These are phyloP conservation scores for Yamadazyma sp. DNA, from an alignment of 805 yeast genomes.

Conservation along the genomic window DNA sequence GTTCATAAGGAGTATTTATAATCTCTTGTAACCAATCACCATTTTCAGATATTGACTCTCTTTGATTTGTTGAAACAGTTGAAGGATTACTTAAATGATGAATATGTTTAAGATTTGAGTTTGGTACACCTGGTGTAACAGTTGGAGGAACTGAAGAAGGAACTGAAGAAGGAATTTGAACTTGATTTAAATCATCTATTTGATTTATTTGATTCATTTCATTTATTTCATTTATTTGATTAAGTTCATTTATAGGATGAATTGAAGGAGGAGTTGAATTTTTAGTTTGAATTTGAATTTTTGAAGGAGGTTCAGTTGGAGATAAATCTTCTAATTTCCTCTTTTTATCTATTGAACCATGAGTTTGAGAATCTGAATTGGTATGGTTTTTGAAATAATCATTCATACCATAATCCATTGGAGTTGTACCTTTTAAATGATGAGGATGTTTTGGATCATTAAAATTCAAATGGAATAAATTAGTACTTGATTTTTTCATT, in stretches of 20 bases:
- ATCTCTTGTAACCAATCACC: slow-evolving; percentile 72
- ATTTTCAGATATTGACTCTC: slow-evolving; percentile 9
- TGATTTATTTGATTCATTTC: no score
- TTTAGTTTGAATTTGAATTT: slow-evolving; percentile 3
- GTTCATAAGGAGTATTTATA: slow-evolving; percentile 62
- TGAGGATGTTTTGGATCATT: slow-evolving; percentile 37
- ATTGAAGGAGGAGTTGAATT: not conserved
- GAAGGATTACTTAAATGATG: slow-evolving; percentile 4
- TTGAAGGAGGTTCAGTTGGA: slow-evolving; percentile 6
- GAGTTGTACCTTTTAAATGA: slow-evolving; percentile 39
- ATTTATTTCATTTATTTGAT: no score
- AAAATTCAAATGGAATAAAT: slow-evolving; percentile 21
- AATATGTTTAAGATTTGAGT: not conserved
- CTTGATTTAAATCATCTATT: no score
- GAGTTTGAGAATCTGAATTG: no score
- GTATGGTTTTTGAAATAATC: not conserved
- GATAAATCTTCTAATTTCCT: slow-evolving; percentile 8
- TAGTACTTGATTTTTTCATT: not conserved
- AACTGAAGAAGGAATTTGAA: no score
- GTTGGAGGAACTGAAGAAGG: no score
- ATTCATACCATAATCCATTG: slow-evolving; percentile 27
- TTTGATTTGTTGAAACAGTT: slow-evolving; percentile 1
- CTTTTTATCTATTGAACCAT: slow-evolving; percentile 2
- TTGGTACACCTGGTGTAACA: no score
- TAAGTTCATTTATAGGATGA: no score